Conservation (phyloP, 495 filamentous ascomycete genomes). For the Aspergillus coremiiformis region DNA sequence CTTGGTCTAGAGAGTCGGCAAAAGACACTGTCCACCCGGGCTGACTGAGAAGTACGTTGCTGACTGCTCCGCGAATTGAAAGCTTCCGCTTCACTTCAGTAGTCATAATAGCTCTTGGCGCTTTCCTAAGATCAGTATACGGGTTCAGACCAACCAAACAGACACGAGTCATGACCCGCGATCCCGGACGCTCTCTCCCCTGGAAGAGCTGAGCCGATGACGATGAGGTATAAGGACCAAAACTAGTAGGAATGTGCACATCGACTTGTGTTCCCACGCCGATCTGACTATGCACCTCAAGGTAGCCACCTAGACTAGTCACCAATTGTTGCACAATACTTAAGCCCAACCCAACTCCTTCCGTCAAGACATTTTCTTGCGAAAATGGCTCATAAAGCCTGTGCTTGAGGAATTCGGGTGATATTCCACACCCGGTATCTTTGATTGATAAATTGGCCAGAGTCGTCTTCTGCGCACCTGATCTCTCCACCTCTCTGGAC, state of each 20-base stretch:
- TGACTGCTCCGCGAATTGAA: constrained; percentile 25
- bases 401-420: constrained; percentile 57
- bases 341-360: constrained; percentile 64
- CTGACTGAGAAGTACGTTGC: constrained; percentile 23
- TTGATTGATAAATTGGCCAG: constrained; percentile 43
- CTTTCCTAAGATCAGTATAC: constrained; percentile 21
- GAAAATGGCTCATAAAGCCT: constrained; percentile 62
- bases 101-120: constrained; percentile 19
- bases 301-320: constrained; percentile 48
- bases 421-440: constrained; percentile 66
- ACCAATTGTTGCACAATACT: constrained; percentile 63
- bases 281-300: constrained; percentile 50
- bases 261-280: constrained; percentile 54
- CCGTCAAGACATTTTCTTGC: constrained; percentile 58
- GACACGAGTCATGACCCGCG: constrained; percentile 5
- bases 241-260: constrained; percentile 40
- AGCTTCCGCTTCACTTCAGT: constrained; percentile 30
- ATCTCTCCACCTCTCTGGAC: constrained; percentile 20
- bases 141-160: constrained; percentile 29
- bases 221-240: not conserved
- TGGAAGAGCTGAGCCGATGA: not conserved
- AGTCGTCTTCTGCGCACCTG: constrained; percentile 4
- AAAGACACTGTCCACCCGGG: constrained; percentile 25
- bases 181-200: not conserved
- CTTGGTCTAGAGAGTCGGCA: constrained; percentile 22